A percentile compares a stretch with the other conserved stretches of the same genome.
These are phyloP conservation scores for Fusarium robinianum DNA, from an alignment of 2,329 filamentous ascomycete species.

Conservation along the genomic window DNA sequence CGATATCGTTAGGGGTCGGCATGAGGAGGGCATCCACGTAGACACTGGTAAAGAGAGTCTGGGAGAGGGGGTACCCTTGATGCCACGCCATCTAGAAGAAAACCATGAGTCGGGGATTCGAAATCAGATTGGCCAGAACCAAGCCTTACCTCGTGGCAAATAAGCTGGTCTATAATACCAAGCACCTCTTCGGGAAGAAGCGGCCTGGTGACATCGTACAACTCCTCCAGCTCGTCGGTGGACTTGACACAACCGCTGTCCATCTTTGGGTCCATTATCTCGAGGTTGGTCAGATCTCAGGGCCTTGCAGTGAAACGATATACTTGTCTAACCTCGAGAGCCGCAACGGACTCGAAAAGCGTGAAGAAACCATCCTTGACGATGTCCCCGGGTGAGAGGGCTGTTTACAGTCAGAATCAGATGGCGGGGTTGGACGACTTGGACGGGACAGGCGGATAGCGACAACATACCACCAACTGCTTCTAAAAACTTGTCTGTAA, in stretches of 20 bases:
- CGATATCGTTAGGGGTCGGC: slow-evolving; percentile 65
- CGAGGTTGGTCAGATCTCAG: slow-evolving; percentile 3
- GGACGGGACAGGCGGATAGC: slow-evolving; percentile 1
- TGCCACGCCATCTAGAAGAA: slow-evolving; percentile 85
- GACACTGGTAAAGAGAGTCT: slow-evolving; percentile 90
- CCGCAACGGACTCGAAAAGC: slow-evolving; percentile 90
- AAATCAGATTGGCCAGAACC: no score
- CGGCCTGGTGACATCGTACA: slow-evolving; percentile 72
- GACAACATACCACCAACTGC: slow-evolving; percentile 56
- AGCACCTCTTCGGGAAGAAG: slow-evolving; percentile 79
- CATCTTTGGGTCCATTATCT: slow-evolving; percentile 99
- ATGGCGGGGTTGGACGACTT: slow-evolving; percentile 8
- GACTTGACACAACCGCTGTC: slow-evolving; percentile 84
- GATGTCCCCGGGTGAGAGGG: slow-evolving; percentile 76
- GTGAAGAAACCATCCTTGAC: slow-evolving; percentile 95
- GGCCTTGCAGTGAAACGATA: no score
- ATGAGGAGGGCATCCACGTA: slow-evolving; percentile 85
- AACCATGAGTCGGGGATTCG: neutral
- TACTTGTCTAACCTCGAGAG: slow-evolving; percentile 64
- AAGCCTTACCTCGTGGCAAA: slow-evolving; percentile 77
- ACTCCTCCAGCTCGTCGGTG: slow-evolving; percentile 80
- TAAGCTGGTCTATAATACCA: slow-evolving; percentile 90
- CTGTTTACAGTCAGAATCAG: slow-evolving; percentile 51
- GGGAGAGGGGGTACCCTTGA: slow-evolving; percentile 90
- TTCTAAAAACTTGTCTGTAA: slow-evolving; percentile 59